A percentile compares a stretch with the other conserved stretches of the same genome.
Conservation (phyloP, 306 rosid species). For the Albizia julibrissin region DNA sequence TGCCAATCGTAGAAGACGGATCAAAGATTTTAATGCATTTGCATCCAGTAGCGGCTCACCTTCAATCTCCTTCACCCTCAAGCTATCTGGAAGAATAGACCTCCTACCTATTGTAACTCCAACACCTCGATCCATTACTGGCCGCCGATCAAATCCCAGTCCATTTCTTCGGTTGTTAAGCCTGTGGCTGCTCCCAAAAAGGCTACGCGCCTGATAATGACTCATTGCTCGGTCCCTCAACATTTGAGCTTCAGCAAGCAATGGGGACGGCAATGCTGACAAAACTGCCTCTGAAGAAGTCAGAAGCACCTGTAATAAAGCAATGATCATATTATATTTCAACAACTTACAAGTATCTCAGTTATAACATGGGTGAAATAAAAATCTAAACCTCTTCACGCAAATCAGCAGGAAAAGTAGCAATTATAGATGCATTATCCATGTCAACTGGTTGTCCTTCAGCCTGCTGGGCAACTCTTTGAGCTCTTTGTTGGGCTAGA, state of each 20-base stretch:
- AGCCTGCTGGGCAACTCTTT: conserved; percentile 87
- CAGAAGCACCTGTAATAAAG: conserved; percentile 72
- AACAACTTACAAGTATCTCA: conserved; percentile 15
- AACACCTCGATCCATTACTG: conserved; percentile 94
- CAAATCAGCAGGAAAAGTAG: conserved; percentile 98
- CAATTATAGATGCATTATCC: conserved; percentile 98
- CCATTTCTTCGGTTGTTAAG: conserved; percentile 85
- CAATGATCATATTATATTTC: conserved; percentile 22
- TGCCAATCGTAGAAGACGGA: conserved; percentile 87
- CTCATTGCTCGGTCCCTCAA: conserved; percentile 97
- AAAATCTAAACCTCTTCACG: conserved; percentile 87
- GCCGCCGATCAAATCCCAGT: conserved; percentile 83
- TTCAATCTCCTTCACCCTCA: conserved; percentile 86
- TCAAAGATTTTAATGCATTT: conserved; percentile 81
- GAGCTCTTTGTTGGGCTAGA: conserved; percentile 96
- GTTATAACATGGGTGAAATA: conserved; percentile 11
- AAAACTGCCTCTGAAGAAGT: conserved; percentile 98
- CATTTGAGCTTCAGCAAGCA: conserved; percentile 97
- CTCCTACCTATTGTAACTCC: conserved; percentile 88
- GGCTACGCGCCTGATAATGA: conserved; percentile 94
- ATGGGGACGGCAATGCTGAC: conserved; percentile 89
- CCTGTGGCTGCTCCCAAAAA: conserved; percentile 79
- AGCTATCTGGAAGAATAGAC: conserved; percentile 68
- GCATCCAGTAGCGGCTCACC: conserved; percentile 90
- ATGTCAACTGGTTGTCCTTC: conserved; percentile 99